Evolutionary conservation across 2,329 filamentous ascomycete species (phyloP), one percentile per base, ranked within the genome.

Genomic region (Diplodia corticola): DNA sequence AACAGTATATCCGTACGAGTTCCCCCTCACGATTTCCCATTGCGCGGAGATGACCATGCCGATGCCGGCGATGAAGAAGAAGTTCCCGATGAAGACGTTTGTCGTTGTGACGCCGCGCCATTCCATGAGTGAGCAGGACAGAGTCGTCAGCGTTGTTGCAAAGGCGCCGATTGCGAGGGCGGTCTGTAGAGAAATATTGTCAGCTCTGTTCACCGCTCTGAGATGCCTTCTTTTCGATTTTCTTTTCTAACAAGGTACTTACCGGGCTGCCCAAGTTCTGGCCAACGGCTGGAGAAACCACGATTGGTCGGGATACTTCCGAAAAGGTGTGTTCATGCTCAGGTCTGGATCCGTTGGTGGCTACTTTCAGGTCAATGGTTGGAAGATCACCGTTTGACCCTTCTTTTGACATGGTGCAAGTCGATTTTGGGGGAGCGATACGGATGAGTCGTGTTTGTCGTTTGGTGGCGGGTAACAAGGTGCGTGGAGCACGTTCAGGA

Each of bases 81-180:
- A 84, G 68, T 86, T 84, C 4, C 78, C 84, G 40, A 86, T 79
- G 69, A 81, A 86, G 1, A 83, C 82, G 63, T 85, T 86, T 1
- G 78, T 80, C 1, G 77, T 81, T 0, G 79, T 80, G 0, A 86
- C 79, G 9, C 82, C 82, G 44, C 85, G 77, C 76, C 79, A 86
- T 70, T 84, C 84, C 83, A 86, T 86, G 57, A 86, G 71, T n/a
- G 80, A 80, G 0, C 85, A 73, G 0, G 83, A 85, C 0, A 86
- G 73, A 0, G 84, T 85, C 0, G 82, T 85, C 17, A 86, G 70
- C 0, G 84, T 86, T 1, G 83, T 86, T 0, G 82, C 80, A 68
- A 86, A 86, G 3, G 81, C 83, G 0, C 83, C 83, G 35, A 85
- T 81, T 0, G 81, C 81, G 0, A 85, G 72, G 0, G 82, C 81